Conservation (phyloP, 495 filamentous ascomycete species). For the Annulohypoxylon moriforme region DNA sequence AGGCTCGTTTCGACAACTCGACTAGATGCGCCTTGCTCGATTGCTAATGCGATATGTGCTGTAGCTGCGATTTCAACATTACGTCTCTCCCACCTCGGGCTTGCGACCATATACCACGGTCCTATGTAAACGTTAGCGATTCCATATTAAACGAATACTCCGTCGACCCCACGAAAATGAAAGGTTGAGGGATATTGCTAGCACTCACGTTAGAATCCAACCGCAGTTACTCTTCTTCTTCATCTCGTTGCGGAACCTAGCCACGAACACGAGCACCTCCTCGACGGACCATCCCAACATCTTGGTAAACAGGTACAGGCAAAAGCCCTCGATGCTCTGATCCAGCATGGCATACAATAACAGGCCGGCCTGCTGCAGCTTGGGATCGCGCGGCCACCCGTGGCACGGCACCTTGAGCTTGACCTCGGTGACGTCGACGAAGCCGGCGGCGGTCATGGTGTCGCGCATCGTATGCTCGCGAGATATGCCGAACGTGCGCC, state of each 20-base stretch:
- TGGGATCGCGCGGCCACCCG: constrained; percentile 26
- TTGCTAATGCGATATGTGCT: not conserved
- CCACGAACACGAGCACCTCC: constrained; percentile 15
- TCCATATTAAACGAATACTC: not conserved
- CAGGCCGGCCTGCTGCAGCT: constrained; percentile 27
- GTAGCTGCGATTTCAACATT: not conserved
- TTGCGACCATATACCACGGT: constrained; percentile 6
- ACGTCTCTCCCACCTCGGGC: not conserved
- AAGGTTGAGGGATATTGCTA: not conserved
- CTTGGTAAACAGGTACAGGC: constrained; percentile 19
- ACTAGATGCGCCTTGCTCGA: not conserved
- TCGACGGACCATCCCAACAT: constrained; percentile 14
- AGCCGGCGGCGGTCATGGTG: constrained; percentile 17
- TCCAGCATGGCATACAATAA: constrained; percentile 22
- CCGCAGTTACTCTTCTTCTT: constrained; percentile 29
- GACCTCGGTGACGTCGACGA: constrained; percentile 19
- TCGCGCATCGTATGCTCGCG: constrained; percentile 11
- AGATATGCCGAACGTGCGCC: constrained; percentile 9
- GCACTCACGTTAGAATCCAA: constrained; percentile 23
- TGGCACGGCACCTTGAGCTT: constrained; percentile 23
- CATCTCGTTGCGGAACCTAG: constrained; percentile 15
- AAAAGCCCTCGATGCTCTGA: constrained; percentile 24
- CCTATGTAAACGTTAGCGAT: not conserved
- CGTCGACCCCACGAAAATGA: not conserved
- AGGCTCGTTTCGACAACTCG: not conserved